Evolutionary conservation across 306 rosid genomes (phyloP).

Genomic region (Prunus davidiana): DNA sequence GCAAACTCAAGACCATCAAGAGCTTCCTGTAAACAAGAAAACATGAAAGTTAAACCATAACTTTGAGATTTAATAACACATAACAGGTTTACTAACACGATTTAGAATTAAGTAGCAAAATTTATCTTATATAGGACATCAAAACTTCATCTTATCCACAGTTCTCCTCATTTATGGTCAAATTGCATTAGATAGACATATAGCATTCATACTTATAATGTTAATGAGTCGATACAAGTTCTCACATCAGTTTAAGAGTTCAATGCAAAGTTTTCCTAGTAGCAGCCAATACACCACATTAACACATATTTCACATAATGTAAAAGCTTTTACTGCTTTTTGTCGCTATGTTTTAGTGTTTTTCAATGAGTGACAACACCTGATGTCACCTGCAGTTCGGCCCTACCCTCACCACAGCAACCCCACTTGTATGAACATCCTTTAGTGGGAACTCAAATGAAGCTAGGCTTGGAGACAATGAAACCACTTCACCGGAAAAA

Average conservation of each 20-base stretch:
- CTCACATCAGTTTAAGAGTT: too few relatives aligned
- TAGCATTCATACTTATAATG: too few relatives aligned
- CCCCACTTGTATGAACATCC: neutral
- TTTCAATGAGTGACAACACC: neutral
- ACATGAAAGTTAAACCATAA: neutral
- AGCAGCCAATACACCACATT: too few relatives aligned
- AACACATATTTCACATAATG: too few relatives aligned
- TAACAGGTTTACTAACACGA: neutral
- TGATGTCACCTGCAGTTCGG: neutral
- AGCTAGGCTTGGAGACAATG: neutral
- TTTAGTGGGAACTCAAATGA: neutral
- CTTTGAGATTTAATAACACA: neutral
- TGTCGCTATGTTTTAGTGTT: neutral
- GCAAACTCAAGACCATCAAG: slow-evolving; percentile 93
- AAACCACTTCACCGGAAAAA: neutral
- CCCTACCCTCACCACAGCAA: neutral
- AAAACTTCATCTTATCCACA: neutral
- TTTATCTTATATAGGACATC: neutral
- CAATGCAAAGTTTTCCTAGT: too few relatives aligned
- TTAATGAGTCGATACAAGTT: too few relatives aligned
- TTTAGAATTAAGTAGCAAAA: neutral
- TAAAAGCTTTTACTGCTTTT: too few relatives aligned
- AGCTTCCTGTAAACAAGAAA: slow-evolving; percentile 62
- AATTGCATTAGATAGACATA: too few relatives aligned
- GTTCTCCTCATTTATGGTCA: too few relatives aligned